Evolutionary conservation across 2,329 filamentous ascomycete species (phyloP).

Genomic region (Hansfordia pulvinata): DNA sequence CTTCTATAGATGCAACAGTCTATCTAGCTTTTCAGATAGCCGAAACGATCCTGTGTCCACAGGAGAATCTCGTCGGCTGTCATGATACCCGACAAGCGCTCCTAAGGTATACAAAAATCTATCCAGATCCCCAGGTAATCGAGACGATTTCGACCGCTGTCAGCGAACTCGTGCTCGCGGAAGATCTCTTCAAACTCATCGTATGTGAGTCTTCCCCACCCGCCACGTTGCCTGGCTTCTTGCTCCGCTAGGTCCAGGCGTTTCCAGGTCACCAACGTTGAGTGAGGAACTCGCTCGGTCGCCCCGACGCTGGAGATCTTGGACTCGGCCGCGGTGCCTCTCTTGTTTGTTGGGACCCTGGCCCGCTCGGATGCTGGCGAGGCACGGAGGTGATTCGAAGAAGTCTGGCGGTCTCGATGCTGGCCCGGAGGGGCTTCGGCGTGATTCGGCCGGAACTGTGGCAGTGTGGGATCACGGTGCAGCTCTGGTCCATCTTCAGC

Average conservation of each 20-base stretch:
- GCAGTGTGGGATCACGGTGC: constrained; percentile 50
- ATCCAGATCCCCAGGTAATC: constrained; percentile 87
- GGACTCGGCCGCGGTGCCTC: constrained; percentile 6
- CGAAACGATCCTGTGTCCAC: no score
- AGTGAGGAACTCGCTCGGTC: constrained; percentile 15
- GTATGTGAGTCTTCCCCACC: constrained; percentile 64
- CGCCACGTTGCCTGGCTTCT: constrained; percentile 59
- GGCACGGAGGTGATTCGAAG: no score
- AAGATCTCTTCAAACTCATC: constrained; percentile 70
- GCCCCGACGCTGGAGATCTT: no score
- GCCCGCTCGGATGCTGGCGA: no score
- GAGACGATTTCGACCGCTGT: constrained; percentile 47
- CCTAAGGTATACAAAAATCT: constrained; percentile 63
- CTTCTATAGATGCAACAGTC: no score
- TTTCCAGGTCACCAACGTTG: constrained; percentile 33
- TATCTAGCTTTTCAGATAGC: no score
- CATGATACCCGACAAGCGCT: no score
- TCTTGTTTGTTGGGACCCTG: no score
- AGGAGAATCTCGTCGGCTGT: no score
- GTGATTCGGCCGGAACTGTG: constrained; percentile 53
- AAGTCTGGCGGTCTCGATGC: background rate
- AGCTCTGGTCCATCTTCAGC: constrained; percentile 9
- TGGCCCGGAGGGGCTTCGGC: constrained; percentile 7
- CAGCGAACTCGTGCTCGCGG: constrained; percentile 36
- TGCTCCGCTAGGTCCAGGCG: constrained; percentile 50